phyloP scores from a whole-genome alignment of 345 rosid genomes.

The Syzygium grande region DNA sequence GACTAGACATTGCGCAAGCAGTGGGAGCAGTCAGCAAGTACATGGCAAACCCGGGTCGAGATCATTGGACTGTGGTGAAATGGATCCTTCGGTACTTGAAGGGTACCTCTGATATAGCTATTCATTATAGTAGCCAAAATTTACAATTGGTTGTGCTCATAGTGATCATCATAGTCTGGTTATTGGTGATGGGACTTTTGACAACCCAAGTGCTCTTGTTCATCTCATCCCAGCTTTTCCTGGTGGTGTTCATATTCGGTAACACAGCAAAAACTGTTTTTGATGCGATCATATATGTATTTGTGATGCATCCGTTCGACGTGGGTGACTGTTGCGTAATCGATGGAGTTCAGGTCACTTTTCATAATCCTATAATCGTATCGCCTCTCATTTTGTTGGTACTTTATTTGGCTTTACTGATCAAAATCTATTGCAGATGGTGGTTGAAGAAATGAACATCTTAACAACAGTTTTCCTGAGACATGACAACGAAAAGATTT shows the following conservation, averaged over 20 bases:
- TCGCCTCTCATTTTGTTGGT: not conserved
- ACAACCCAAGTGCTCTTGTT: slow-evolving; percentile 40
- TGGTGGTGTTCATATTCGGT: slow-evolving; percentile 40
- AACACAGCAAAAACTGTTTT: slow-evolving; percentile 42
- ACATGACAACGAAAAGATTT: slow-evolving; percentile 59
- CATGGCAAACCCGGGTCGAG: too few relatives aligned
- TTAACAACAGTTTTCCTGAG: slow-evolving; percentile 57
- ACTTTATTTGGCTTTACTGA: not conserved
- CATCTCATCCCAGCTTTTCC: slow-evolving; percentile 41
- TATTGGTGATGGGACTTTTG: slow-evolving; percentile 38
- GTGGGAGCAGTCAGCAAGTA: too few relatives aligned
- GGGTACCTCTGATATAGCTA: too few relatives aligned
- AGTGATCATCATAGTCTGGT: slow-evolving; percentile 24
- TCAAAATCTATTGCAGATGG: slow-evolving; percentile 27
- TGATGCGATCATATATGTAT: slow-evolving; percentile 61
- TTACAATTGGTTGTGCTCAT: slow-evolving; percentile 6
- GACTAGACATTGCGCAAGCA: too few relatives aligned
- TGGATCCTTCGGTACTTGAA: too few relatives aligned
- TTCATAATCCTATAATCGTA: not conserved
- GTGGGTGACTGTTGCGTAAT: slow-evolving; percentile 66
- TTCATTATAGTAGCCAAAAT: too few relatives aligned
- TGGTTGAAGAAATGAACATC: slow-evolving; percentile 69
- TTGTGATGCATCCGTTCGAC: slow-evolving; percentile 69
- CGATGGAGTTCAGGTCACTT: slow-evolving; percentile 55
- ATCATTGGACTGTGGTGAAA: too few relatives aligned